Base-by-base conservation (phyloP, 257 asterid genomes). In the Catharanthus roseus region DNA sequence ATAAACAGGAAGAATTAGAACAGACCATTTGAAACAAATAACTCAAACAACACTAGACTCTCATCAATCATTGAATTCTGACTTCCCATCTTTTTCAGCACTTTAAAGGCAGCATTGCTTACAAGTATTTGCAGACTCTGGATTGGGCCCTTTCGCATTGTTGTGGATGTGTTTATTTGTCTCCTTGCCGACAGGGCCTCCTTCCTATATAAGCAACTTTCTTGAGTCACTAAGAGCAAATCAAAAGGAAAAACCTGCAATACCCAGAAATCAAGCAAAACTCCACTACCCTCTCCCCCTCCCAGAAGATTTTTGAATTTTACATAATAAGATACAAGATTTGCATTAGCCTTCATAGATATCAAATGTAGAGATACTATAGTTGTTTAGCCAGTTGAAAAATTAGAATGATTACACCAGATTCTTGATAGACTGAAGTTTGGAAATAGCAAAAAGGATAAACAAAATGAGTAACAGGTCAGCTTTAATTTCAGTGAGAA, bases 161-260 rank as follows among this genome's bases (percentile, higher is more conserved):
- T 55, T 65, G 31, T 44, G 49, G 11, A 49, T 10, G 6, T 41
- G 29, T 15, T 65, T 38, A 42, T n/a, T 54, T 44, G 56, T 54
- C 62, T 66, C 68, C 49, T 74, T 24, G 19, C 2, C 0, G 36
- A 28, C 68, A 42, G 60, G 57, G 51, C 47, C 39, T 56, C 53
- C 36, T 39, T 74, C 77, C 77, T 74, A 58, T 41, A 54, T 6
- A 72, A 65, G 54, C 26, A 53, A 42, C 38, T 42, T 53, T 36
- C 5, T 6, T 15, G n/a, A 10, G 58, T 39, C 58, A 39, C 33
- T n/a, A n/a, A n/a, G n/a, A n/a, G n/a, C n/a, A n/a, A n/a, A n/a
- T n/a, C n/a, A n/a, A n/a, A n/a, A n/a, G n/a, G n/a, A n/a, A n/a
- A n/a, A 24, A 65, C 16, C 29, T 1, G 50, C 47, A 50, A 65